Conservation (phyloP, 106 monocot genomes). For the Narthecium ossifragum region DNA sequence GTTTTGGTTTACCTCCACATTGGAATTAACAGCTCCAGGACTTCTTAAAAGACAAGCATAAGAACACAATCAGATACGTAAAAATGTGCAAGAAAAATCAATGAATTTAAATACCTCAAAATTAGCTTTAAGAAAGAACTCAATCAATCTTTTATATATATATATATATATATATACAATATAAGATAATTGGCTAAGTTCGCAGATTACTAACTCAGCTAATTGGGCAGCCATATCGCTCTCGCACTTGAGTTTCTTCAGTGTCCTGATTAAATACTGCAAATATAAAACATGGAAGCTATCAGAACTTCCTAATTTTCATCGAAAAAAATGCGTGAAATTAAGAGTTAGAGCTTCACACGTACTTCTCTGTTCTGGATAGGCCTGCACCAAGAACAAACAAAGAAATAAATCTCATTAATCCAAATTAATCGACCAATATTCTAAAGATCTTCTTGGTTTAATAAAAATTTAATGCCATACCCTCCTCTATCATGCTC, state of each 20-base stretch:
- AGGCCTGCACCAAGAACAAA: constrained; percentile 8
- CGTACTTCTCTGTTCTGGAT: constrained; percentile 35
- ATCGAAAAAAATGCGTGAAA: neutral
- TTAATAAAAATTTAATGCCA: neutral
- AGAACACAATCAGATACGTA: too few relatives aligned
- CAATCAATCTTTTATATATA: too few relatives aligned
- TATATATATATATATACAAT: too few relatives aligned
- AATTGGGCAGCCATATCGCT: constrained; percentile 50
- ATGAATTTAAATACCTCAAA: neutral
- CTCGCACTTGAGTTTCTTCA: constrained; percentile 76
- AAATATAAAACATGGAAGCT: neutral
- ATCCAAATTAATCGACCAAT: neutral
- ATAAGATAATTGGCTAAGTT: neutral
- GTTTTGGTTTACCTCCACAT: constrained; percentile 41
- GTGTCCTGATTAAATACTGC: constrained; percentile 53
- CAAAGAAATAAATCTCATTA: neutral
- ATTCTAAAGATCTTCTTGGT: neutral
- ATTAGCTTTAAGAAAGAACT: too few relatives aligned
- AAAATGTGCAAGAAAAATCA: too few relatives aligned
- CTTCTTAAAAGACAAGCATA: constrained; percentile 9
- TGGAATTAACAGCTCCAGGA: constrained; percentile 25
- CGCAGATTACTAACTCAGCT: constrained; percentile 25
- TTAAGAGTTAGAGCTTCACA: neutral
- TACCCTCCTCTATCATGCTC: constrained; percentile 59
- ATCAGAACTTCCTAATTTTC: neutral